Evolutionary conservation across 768 basidiomycete genomes (phyloP).

Genomic region (Strobilomyces confusus): DNA sequence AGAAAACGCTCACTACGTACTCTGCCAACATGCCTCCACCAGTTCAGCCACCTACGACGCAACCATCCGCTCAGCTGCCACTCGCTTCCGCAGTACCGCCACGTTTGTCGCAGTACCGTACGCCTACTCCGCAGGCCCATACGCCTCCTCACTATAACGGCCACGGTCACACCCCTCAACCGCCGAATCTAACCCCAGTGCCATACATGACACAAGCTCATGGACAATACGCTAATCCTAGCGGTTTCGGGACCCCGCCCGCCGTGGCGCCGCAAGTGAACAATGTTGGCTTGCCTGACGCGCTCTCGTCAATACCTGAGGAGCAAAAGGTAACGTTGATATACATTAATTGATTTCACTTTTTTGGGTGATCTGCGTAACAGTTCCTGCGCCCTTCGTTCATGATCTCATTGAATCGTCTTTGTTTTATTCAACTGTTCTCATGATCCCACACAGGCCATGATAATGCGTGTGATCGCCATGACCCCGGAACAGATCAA

Average conservation of each 20-base stretch:
- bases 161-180: slow-evolving; percentile 27
- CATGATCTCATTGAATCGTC: not conserved
- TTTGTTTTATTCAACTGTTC: slow-evolving; percentile 4
- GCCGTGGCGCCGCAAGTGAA: slow-evolving; percentile 19
- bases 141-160: slow-evolving; percentile 29
- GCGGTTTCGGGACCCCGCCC: slow-evolving; percentile 21
- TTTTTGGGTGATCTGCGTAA: slow-evolving; percentile 4
- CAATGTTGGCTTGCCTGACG: slow-evolving; percentile 38
- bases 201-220: slow-evolving; percentile 19
- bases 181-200: slow-evolving; percentile 15
- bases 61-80: slow-evolving; percentile 24
- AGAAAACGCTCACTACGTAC: slow-evolving; percentile 65
- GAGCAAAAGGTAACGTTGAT: slow-evolving; percentile 56
- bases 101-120: slow-evolving; percentile 35
- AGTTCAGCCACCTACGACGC: slow-evolving; percentile 17
- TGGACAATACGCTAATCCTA: slow-evolving; percentile 16
- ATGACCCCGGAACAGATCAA: slow-evolving; percentile 87
- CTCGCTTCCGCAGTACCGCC: slow-evolving; percentile 45
- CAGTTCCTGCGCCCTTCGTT: not conserved
- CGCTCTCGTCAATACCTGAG: slow-evolving; percentile 58
- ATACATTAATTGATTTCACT: slow-evolving; percentile 1
- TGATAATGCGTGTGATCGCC: slow-evolving; percentile 73
- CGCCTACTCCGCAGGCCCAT: slow-evolving; percentile 34
- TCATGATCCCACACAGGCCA: slow-evolving; percentile 41
- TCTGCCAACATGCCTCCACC: slow-evolving; percentile 24